Conservation (phyloP, 2,329 filamentous ascomycete species). For the Fusarium sp. region DNA sequence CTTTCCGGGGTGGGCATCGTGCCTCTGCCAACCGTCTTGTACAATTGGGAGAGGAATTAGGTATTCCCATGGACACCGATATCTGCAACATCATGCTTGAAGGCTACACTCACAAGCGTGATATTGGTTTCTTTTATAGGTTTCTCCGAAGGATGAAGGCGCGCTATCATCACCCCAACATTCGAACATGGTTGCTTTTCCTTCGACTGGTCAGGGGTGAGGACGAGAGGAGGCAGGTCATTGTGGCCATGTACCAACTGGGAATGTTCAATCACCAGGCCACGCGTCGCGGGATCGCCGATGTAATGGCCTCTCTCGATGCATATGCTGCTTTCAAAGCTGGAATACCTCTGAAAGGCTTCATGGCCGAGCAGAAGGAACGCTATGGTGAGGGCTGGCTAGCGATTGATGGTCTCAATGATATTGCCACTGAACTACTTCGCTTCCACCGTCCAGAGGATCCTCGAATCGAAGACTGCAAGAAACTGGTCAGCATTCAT, state of each 20-base stretch:
- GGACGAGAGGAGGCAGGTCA: conserved; percentile 60
- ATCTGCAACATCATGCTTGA: conserved; percentile 62
- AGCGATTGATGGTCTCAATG: conserved; percentile 51
- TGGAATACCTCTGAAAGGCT: conserved; percentile 50
- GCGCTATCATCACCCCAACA: conserved; percentile 55
- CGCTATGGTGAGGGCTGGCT: conserved; percentile 63
- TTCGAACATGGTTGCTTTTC: conserved; percentile 62
- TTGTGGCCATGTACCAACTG: conserved; percentile 60
- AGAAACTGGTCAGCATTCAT: conserved; percentile 44
- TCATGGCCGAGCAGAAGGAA: conserved; percentile 55
- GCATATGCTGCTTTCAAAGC: conserved; percentile 55
- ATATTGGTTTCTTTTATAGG: conserved; percentile 56
- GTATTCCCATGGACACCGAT: conserved; percentile 58
- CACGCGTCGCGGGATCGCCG: conserved; percentile 54
- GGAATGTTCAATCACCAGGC: conserved; percentile 55
- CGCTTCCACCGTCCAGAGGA: conserved; percentile 50
- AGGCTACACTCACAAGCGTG: conserved; percentile 53
- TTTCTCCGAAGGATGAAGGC: conserved; percentile 56
- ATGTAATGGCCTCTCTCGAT: conserved; percentile 58
- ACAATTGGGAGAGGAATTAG: conserved; percentile 50
- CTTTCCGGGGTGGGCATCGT: conserved; percentile 50
- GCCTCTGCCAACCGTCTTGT: conserved; percentile 53
- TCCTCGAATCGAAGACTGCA: conserved; percentile 44
- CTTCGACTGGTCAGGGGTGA: conserved; percentile 69
- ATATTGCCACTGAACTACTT: conserved; percentile 57